A percentile compares a stretch with the other conserved stretches of the same genome.
These are phyloP conservation scores for Phyllachora maydis DNA, from an alignment of 2,329 filamentous ascomycete species.

Conservation along the genomic window DNA sequence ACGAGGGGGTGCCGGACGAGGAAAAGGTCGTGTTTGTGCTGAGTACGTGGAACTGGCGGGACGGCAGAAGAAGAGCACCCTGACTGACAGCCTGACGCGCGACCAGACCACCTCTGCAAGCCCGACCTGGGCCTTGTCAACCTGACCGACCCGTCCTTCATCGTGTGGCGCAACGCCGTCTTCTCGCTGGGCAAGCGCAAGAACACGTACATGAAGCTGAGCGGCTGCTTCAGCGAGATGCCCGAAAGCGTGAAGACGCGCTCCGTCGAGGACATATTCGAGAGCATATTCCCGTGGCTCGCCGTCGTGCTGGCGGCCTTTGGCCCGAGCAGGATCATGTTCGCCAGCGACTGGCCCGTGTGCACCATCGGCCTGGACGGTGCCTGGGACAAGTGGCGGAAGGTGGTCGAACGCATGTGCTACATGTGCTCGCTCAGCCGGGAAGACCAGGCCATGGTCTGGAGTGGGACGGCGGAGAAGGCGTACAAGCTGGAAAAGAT, in stretches of 20 bases:
- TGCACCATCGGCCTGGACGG: conserved; percentile 43
- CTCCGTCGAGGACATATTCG: conserved; percentile 34
- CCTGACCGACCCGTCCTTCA: conserved; percentile 34
- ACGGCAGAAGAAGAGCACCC: background rate
- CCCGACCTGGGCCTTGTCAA: conserved; percentile 51
- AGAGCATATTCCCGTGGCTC: conserved; percentile 48
- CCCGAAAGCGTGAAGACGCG: conserved; percentile 27
- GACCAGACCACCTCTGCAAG: conserved; percentile 71
- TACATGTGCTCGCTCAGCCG: conserved; percentile 37
- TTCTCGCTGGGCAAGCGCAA: conserved; percentile 41
- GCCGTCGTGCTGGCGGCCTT: conserved; percentile 54
- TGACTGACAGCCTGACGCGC: too few species aligned
- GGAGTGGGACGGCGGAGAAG: conserved; percentile 48
- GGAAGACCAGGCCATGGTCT: conserved; percentile 45
- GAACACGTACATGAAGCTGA: conserved; percentile 78
- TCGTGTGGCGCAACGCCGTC: conserved; percentile 50
- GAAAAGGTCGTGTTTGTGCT: conserved; percentile 47
- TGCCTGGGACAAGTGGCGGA: conserved; percentile 60
- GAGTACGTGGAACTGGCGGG: conserved; percentile 26
- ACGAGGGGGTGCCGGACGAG: conserved; percentile 35
- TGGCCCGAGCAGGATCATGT: conserved; percentile 57
- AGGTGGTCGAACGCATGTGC: conserved; percentile 47
- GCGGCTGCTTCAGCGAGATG: conserved; percentile 68
- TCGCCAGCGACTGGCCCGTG: conserved; percentile 85
- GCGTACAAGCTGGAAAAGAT: conserved; percentile 46